Base-by-base conservation (phyloP, 2,329 filamentous ascomycete species). In the Thielaviopsis cerberus region DNA sequence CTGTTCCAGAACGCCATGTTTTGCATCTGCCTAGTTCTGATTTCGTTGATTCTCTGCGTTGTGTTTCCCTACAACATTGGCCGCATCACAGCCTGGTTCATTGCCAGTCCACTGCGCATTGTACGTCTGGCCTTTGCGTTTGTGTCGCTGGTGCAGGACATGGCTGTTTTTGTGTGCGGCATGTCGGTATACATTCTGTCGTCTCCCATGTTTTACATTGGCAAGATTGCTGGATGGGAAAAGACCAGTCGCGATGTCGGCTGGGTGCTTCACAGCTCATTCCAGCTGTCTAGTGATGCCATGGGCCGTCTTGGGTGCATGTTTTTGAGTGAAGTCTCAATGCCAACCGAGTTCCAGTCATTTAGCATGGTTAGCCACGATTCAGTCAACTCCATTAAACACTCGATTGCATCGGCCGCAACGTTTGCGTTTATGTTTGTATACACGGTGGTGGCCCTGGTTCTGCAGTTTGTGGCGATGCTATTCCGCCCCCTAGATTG, bases 1-100 rank as follows among this genome's bases (percentile, higher is more conserved):
- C 77, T 98, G 5, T 82, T 97, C 63, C 92, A 98, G 66, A 98
- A 98, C 64, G 89, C 87, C 58, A 82, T 96, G 17, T 98, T 98
- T 69, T 95, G 91, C 67, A 85, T 86, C 7, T 84, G 97, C 52
- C 76, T 98, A 26, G 88, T 98, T 15, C 86, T 87, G 0, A 80
- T 91, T 55, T 94, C 90, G 15, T 82, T 98, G 50, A 84, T 88
- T 56, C 74, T 86, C 60, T 91, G 89, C 55, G 81, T 97, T 51
- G 95, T 92, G 72, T 72, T 95, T 55, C 92, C 92, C 0, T 98
- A 97, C 70, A 85, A 96, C 58, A 83, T 89, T 66, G 92, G 92
- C 15, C 90, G 94, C 63, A 74, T 94, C 25, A 82, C 87, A 4
- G 76, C 97, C 51, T 83, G 91, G 67, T 74, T 90, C 54, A 68